phyloP scores from a whole-genome alignment of 306 rosid species.

The Gastrolobium bilobum region DNA sequence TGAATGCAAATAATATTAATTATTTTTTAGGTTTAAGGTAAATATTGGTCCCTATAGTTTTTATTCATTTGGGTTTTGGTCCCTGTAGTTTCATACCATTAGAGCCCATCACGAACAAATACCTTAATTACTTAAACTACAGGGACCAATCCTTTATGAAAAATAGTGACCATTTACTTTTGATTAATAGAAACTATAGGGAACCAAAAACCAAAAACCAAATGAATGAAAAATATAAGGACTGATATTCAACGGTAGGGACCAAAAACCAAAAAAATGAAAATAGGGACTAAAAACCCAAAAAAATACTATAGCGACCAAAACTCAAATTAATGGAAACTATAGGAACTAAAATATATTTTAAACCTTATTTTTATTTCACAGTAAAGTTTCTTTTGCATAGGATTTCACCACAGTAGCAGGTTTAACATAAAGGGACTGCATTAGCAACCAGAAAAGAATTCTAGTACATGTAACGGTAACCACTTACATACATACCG shows the following conservation, averaged over 20 bases:
- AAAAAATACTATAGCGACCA: too few species aligned
- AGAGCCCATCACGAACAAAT: neutral
- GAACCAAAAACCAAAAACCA: too few species aligned
- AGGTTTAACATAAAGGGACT: neutral
- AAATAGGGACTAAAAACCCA: too few species aligned
- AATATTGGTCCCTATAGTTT: neutral
- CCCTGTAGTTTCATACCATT: neutral
- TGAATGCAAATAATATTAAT: neutral
- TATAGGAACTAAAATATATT: neutral
- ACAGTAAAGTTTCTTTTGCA: neutral
- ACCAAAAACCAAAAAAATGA: too few species aligned
- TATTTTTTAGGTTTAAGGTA: neutral
- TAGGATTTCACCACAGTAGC: neutral
- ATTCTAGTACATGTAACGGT: neutral
- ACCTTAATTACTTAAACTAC: neutral
- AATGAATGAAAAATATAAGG: too few species aligned
- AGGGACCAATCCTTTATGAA: constrained; percentile 8
- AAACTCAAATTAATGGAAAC: too few species aligned
- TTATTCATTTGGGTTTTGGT: neutral
- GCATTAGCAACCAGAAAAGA: neutral
- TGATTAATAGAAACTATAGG: neutral
- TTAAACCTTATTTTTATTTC: neutral
- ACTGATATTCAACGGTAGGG: too few species aligned
- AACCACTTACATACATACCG: constrained; percentile 58
- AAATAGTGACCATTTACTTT: constrained; percentile 15